Conservation (phyloP, 768 basidiomycete genomes). For the Leccinum ochraceum region DNA sequence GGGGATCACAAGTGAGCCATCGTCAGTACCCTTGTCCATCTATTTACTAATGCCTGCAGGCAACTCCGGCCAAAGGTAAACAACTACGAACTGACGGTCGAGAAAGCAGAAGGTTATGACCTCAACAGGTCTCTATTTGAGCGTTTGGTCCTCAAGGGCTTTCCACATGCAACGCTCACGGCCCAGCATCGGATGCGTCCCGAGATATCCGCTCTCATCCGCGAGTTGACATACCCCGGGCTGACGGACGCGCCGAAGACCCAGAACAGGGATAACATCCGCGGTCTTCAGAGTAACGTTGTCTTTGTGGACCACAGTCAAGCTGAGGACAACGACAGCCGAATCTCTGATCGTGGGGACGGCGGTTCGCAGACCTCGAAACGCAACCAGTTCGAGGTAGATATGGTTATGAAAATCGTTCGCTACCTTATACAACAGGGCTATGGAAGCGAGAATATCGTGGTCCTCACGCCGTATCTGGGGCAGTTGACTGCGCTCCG, state of each 20-base stretch:
- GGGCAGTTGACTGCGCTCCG: constrained; percentile 60
- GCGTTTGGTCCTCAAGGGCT: constrained; percentile 60
- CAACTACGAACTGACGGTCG: constrained; percentile 62
- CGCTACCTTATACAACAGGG: constrained; percentile 69
- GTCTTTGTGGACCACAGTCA: constrained; percentile 60
- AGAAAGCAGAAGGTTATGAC: constrained; percentile 67
- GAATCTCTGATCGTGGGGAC: constrained; percentile 48
- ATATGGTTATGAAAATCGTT: constrained; percentile 67
- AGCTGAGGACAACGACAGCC: constrained; percentile 49
- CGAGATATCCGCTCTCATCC: constrained; percentile 64
- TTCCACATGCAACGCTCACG: constrained; percentile 57
- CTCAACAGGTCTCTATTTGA: constrained; percentile 71
- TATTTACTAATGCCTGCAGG: constrained; percentile 33
- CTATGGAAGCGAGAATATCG: constrained; percentile 59
- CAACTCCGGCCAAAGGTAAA: constrained; percentile 76
- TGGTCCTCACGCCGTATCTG: constrained; percentile 69
- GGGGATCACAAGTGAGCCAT: constrained; percentile 70
- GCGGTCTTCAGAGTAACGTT: constrained; percentile 58
- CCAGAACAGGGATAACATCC: constrained; percentile 47
- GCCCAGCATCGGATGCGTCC: constrained; percentile 76
- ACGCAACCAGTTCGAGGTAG: constrained; percentile 57
- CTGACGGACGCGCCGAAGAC: constrained; percentile 58
- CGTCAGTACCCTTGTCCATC: background rate
- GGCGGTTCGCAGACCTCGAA: constrained; percentile 54
- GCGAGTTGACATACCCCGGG: constrained; percentile 64